A percentile compares a stretch with the other conserved stretches of the same genome.
These are phyloP conservation scores for Hebeloma cylindrosporum DNA, from an alignment of 768 basidiomycete genomes.

Conservation along the genomic window DNA sequence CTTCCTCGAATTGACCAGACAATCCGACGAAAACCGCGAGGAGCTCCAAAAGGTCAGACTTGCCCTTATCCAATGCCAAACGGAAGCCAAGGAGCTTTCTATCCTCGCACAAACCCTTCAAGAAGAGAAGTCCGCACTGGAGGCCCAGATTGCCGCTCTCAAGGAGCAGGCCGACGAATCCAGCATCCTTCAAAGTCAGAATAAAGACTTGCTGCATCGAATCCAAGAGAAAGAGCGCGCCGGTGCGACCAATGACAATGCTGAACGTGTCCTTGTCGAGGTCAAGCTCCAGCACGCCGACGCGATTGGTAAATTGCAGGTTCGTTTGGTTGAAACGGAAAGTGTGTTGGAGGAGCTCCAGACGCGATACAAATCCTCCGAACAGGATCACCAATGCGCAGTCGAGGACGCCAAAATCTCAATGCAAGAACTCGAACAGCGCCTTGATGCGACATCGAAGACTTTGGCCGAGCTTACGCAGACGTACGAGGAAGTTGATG, in stretches of 20 bases:
- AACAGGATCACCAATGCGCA: conserved; percentile 30
- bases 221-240: conserved; percentile 26
- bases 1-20: conserved; percentile 5
- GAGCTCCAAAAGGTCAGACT: conserved; percentile 13
- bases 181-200: conserved; percentile 26
- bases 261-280: conserved; percentile 28
- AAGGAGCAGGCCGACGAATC: conserved; percentile 24
- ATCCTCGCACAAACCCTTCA: conserved; percentile 13
- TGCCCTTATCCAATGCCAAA: conserved; percentile 10
- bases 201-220: conserved; percentile 27
- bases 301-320: conserved; percentile 36
- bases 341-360: conserved; percentile 36
- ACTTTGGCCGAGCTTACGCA: conserved; percentile 22
- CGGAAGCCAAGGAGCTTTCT: conserved; percentile 11
- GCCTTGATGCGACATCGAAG: conserved; percentile 12
- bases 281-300: conserved; percentile 37
- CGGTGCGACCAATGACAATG: conserved; percentile 19
- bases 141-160: conserved; percentile 23
- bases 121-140: conserved; percentile 19
- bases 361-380: conserved; percentile 32
- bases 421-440: conserved; percentile 25
- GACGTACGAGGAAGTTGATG: conserved; percentile 19
- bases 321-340: conserved; percentile 35
- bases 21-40: conserved; percentile 12
- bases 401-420: conserved; percentile 31